A percentile compares a stretch with the other conserved stretches of the same genome.
phyloP scores from a whole-genome alignment of 768 basidiomycete species.

The Scleroderma bovista region DNA sequence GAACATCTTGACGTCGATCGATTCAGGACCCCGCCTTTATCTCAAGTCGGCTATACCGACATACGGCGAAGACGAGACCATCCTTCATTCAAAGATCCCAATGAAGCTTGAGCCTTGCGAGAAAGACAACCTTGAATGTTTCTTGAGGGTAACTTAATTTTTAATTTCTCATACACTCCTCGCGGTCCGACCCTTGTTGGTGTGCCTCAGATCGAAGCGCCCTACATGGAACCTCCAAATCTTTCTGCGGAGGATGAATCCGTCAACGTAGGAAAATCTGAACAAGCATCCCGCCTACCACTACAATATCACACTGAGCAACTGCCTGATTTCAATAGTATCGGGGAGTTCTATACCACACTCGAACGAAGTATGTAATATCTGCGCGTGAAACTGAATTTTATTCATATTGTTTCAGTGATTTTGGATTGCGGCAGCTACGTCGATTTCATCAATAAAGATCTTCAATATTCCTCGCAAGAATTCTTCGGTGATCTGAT shows the following conservation, averaged over 20 bases:
- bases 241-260: neutral
- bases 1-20: conserved; percentile 10
- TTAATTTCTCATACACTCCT: neutral
- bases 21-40: conserved; percentile 6
- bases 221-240: neutral
- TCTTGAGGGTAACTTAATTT: conserved; percentile 8
- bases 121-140: conserved; percentile 10
- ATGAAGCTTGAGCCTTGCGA: conserved; percentile 8
- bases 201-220: conserved; percentile 1
- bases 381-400: neutral
- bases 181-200: too few species aligned
- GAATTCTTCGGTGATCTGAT: conserved; percentile 12
- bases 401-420: neutral
- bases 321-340: neutral
- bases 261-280: neutral
- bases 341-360: conserved; percentile 3
- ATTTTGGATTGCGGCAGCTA: conserved; percentile 1
- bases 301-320: too few species aligned
- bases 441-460: conserved; percentile 2
- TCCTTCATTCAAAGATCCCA: conserved; percentile 9
- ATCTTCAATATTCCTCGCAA: conserved; percentile 7
- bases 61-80: neutral
- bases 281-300: too few species aligned
- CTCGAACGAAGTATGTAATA: conserved; percentile 2
- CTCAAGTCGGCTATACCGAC: neutral